These are phyloP conservation scores for Candida corydali DNA, from an alignment of 805 yeast species.

Conservation along the genomic window DNA sequence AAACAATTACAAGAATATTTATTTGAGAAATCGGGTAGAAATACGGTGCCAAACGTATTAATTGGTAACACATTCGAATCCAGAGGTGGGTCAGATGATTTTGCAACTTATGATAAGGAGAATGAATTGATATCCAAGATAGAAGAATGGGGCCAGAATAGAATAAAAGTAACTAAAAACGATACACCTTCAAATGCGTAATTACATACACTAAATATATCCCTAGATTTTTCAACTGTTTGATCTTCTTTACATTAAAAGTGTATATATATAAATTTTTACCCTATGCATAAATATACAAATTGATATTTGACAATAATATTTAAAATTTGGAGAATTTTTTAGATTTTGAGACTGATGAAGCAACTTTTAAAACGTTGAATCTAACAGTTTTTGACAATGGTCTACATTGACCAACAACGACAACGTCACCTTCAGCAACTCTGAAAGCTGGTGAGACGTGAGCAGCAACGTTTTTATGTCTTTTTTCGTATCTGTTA, in stretches of 20 bases:
- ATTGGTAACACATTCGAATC: constrained; percentile 58
- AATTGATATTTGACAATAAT: too few species aligned
- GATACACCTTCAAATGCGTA: constrained; percentile 55
- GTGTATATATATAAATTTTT: constrained; percentile 20
- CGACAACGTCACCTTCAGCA: constrained; percentile 96
- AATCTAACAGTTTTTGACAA: constrained; percentile 99
- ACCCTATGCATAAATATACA: too few species aligned
- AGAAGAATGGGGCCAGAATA: constrained; percentile 60
- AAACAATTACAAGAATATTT: constrained; percentile 69
- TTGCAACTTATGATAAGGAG: constrained; percentile 54
- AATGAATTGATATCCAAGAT: constrained; percentile 51
- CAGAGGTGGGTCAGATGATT: constrained; percentile 88
- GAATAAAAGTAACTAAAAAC: constrained; percentile 43
- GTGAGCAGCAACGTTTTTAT: constrained; percentile 99
- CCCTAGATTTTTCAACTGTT: too few species aligned
- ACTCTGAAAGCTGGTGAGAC: constrained; percentile 99
- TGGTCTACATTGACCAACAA: constrained; percentile 99
- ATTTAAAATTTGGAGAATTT: constrained; percentile 97
- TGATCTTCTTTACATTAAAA: constrained; percentile 2
- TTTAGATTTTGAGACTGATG: constrained; percentile 86
- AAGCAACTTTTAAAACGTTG: constrained; percentile 95
- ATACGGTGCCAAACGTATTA: constrained; percentile 87
- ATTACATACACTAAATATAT: too few species aligned
- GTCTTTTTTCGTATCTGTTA: constrained; percentile 99
- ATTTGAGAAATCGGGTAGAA: constrained; percentile 64